Base-by-base conservation (phyloP, 345 rosid species). In the Psidium guajava region DNA sequence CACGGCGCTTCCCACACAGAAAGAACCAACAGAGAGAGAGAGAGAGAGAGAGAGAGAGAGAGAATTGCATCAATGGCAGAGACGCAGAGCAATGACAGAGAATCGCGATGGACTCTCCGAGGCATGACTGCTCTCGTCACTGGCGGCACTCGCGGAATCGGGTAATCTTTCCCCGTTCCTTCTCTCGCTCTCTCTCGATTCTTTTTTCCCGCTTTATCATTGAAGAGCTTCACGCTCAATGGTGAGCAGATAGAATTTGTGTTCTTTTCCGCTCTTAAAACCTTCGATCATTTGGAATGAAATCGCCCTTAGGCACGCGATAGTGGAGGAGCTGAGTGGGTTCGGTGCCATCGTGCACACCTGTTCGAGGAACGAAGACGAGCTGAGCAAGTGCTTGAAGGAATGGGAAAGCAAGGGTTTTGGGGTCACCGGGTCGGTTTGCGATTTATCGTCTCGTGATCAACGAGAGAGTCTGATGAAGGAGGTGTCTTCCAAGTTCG, bases 141-240 rank as follows among this genome's bases (percentile, higher is more conserved):
- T 83, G 98, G 98, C 47, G 98, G 98, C 75, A 95, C 98, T 82
- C 96, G 98, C 73, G 98, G 98, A 81, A 96, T 96, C 75, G 98
- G 98, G 98, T 93, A 82, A 59, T 15, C 8, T 36, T 12, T 13
- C 49, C 84, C 84, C 2, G 2, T 32, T 83, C 86, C n/a, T n/a
- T n/a, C 21, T 49, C 42, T 73, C 74, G 56, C 54, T 7, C 44
- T 74, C 77, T 64, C 54, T 3, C 57, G 32, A 56, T 80, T 51
- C 86, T 24, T 58, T 58, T 59, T 16, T 11, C 54, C 50, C n/a
- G 15, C 50, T 49, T 75, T 58, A 40, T 44, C 61, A 2, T 16
- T 21, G 51, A 16, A 59, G 40, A 59, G 73, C 69, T 58, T 13
- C 36, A 27, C 15, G 13, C 51, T 32, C 56, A n/a, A 27, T 18